These are phyloP conservation scores for Candida berthetii DNA, from an alignment of 805 yeast genomes.

Conservation along the genomic window DNA sequence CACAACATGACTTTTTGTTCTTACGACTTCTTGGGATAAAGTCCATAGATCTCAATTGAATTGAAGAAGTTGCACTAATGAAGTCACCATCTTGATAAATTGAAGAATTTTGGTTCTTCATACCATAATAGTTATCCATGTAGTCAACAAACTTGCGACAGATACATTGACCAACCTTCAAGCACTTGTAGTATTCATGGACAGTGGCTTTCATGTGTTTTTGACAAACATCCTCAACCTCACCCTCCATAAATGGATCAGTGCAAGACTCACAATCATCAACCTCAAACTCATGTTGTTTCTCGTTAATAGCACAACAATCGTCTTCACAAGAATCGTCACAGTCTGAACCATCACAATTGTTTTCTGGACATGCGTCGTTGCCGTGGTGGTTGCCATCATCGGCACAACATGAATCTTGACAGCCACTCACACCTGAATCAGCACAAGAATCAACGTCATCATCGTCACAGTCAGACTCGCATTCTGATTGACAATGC, in stretches of 20 bases:
- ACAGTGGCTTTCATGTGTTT: not conserved
- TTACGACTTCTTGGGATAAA: not conserved
- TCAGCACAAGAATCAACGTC: not conserved
- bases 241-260: not conserved
- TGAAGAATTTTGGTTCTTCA: not conserved
- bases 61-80: not conserved
- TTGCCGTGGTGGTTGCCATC: not conserved
- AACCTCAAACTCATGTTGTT: not conserved
- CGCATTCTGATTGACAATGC: no score
- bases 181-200: not conserved
- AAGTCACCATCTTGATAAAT: not conserved
- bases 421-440: not conserved
- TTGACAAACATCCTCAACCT: not conserved
- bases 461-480: not conserved
- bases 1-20: not conserved
- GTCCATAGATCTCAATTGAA: not conserved
- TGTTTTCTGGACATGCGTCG: not conserved
- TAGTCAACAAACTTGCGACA: not conserved
- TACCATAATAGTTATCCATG: not conserved
- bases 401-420: not conserved
- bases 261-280: not conserved
- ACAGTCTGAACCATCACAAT: not conserved
- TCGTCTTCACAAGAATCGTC: not conserved
- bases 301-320: not conserved
- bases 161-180: not conserved